Percentiles rank a stretch among this genome's conserved stretches.
phyloP scores from a whole-genome alignment of 345 rosid species.

The Schrenkiella parvula region DNA sequence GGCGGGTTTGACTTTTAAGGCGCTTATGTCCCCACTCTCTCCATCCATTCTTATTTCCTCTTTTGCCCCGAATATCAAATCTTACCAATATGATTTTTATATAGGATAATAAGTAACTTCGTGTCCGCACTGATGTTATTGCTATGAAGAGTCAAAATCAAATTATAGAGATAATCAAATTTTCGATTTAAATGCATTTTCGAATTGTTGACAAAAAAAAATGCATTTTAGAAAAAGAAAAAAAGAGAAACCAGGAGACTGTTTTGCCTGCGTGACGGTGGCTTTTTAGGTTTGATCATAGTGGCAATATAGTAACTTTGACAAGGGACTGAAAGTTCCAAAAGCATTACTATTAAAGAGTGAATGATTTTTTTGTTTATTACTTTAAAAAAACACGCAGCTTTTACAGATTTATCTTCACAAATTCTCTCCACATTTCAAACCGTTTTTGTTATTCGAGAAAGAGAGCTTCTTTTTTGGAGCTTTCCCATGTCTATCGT shows the following conservation, averaged over 20 bases:
- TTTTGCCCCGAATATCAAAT: no score
- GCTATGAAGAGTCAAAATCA: no score
- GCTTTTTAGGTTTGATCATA: background rate
- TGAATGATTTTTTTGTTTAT: no score
- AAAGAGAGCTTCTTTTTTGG: background rate
- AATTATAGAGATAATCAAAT: no score
- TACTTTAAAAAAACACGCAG: conserved; percentile 22
- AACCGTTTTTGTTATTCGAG: background rate
- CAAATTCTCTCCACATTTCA: background rate
- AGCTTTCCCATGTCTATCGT: conserved; percentile 32
- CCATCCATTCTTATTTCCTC: background rate
- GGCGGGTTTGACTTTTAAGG: conserved; percentile 9
- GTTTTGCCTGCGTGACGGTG: background rate
- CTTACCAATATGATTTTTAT: no score
- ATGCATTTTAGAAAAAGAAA: no score
- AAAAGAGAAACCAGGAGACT: no score
- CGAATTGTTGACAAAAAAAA: no score
- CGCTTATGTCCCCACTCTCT: conserved; percentile 25
- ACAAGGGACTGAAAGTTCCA: background rate
- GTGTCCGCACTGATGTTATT: no score
- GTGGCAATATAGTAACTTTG: background rate
- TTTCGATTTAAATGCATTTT: no score
- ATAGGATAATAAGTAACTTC: no score
- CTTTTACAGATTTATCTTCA: conserved; percentile 37
- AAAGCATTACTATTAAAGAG: no score